Percentiles rank a stretch among this genome's conserved stretches.
These are phyloP conservation scores for Puccinia hordei DNA, from an alignment of 1,284 basidiomycete species.

Conservation along the genomic window DNA sequence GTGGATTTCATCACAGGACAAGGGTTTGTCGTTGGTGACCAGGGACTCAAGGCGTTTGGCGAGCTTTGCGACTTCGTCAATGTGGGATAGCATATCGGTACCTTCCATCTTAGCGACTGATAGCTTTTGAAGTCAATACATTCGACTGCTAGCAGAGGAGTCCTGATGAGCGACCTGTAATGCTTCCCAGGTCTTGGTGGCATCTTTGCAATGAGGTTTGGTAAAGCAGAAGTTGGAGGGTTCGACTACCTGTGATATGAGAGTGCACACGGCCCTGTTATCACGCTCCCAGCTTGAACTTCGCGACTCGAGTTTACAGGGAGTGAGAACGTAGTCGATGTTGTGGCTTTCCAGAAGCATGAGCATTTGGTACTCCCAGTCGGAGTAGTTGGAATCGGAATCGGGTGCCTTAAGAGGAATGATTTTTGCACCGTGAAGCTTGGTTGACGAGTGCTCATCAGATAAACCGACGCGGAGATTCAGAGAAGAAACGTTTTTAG, in stretches of 20 bases:
- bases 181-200: background rate
- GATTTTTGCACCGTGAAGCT: too few relatives aligned
- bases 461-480: too few relatives aligned
- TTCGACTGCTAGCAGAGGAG: background rate
- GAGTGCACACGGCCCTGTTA: background rate
- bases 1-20: background rate
- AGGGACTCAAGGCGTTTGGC: background rate
- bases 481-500: too few relatives aligned
- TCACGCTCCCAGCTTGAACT: background rate
- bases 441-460: too few relatives aligned
- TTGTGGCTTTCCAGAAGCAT: background rate
- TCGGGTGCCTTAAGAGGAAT: background rate
- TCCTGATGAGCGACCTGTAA: background rate
- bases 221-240: background rate
- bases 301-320: background rate
- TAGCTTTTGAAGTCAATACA: constrained; percentile 7
- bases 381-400: background rate
- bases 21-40: background rate
- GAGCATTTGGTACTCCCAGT: background rate
- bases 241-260: background rate
- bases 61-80: background rate
- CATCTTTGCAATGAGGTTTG: background rate
- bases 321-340: background rate
- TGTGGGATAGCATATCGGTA: background rate
- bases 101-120: background rate